phyloP scores from a whole-genome alignment of 1,284 basidiomycete genomes.

The Volvariella surrecta region DNA sequence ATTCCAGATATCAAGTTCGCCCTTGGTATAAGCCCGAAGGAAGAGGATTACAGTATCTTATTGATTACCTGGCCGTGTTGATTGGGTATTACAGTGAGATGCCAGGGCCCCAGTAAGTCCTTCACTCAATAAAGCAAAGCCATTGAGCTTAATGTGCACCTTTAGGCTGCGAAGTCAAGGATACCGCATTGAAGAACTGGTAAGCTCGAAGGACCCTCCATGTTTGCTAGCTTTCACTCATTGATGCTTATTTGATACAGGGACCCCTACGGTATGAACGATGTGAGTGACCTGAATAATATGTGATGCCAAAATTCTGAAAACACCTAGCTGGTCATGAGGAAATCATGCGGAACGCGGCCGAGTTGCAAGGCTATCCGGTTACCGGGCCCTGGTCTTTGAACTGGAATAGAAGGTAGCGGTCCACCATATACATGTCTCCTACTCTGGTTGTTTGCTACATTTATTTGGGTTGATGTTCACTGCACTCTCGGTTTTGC shows the following conservation, averaged over 20 bases:
- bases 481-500: too few relatives aligned
- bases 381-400: slow-evolving; percentile 23
- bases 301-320: not conserved
- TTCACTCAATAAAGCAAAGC: too few relatives aligned
- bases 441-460: too few relatives aligned
- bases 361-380: slow-evolving; percentile 29
- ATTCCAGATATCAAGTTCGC: slow-evolving; percentile 17
- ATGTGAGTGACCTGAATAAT: slow-evolving; percentile 14
- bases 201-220: too few relatives aligned
- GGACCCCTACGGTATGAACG: slow-evolving; percentile 25
- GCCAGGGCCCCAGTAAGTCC: slow-evolving; percentile 26
- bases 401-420: not conserved
- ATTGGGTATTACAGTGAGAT: slow-evolving; percentile 25
- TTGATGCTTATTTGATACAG: too few relatives aligned
- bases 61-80: slow-evolving; percentile 20
- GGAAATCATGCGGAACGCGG: slow-evolving; percentile 27
- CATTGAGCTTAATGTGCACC: not conserved
- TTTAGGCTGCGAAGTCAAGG: slow-evolving; percentile 25
- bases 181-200: slow-evolving; percentile 33
- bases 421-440: too few relatives aligned
- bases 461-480: too few relatives aligned
- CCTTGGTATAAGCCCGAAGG: slow-evolving; percentile 37
- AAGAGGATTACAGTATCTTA: slow-evolving; percentile 16
- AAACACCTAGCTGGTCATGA: slow-evolving; percentile 28
- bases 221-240: too few relatives aligned